Base-by-base conservation (phyloP, 2,329 filamentous ascomycete species). In the Neodidymelliopsis sp. region DNA sequence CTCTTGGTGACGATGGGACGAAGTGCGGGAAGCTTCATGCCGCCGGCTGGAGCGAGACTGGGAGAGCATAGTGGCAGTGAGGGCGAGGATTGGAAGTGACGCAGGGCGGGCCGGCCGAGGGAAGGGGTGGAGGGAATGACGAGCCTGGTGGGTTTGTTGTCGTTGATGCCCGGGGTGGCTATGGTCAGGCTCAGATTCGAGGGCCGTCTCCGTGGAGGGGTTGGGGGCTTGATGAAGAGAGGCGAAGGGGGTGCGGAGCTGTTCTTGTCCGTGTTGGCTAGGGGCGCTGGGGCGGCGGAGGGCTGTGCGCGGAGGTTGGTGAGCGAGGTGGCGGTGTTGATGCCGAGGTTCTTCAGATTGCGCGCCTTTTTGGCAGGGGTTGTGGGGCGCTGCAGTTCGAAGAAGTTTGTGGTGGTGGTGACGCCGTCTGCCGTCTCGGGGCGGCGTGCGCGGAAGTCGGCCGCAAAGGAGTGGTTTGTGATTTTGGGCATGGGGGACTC, bases 311-410 rank as follows among this genome's bases (percentile, higher is more conserved):
- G 79, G 16, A 79, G 65, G 35, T 74, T 71, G 49, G 71, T 66
- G 15, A 77, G 66, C 0, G 79, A 76, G 9, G 78, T 70, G 7
- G 81, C 77, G 43, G 85, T 84, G 57, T 92, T 89, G 34, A 94
- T 89, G 2, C 88, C 91, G 4, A 94, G 79, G 28, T 89, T 89
- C 74, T 94, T 94, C 75, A 91, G 87, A 66, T 94, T 94, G 49
- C 89, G 86, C n/a, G 83, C 81, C 64, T 88, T 87, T 62, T 88
- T 81, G 1, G 86, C 86, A 3, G 84, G 75, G 4, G 76, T 78
- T 1, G 73, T 74, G 13, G 77, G 75, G 43, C 77, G 71, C 49
- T 77, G 73, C 24, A 79, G 63, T 49, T 80, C 77, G 57, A 80
- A 79, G 60, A 79, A 85, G 6, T 87, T 85, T n/a, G 39, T 65